Evolutionary conservation across 768 basidiomycete genomes (phyloP).

Genomic region (Holtermannia corniformis): DNA sequence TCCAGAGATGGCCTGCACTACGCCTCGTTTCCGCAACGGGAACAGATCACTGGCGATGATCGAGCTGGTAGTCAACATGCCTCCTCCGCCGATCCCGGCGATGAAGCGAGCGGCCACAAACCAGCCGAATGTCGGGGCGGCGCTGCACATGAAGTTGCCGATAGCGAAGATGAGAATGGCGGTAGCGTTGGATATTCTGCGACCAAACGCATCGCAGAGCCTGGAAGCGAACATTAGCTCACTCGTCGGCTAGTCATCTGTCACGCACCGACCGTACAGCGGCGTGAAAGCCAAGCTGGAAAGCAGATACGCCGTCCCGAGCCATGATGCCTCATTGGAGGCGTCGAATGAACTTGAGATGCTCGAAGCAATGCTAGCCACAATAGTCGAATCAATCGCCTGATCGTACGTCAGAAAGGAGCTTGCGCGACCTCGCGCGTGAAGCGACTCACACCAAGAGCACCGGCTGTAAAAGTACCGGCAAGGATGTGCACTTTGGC

Average conservation of each 20-base stretch:
- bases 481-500: background rate
- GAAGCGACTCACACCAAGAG: background rate
- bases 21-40: background rate
- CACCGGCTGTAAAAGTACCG: background rate
- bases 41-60: constrained; percentile 12
- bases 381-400: background rate
- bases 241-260: background rate
- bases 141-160: constrained; percentile 23
- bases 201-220: constrained; percentile 22
- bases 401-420: too few species aligned
- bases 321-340: constrained; percentile 31
- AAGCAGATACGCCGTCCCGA: constrained; percentile 34
- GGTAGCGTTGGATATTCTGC: constrained; percentile 18
- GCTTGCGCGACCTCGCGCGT: too few species aligned
- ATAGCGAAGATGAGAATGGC: constrained; percentile 21
- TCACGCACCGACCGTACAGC: constrained; percentile 21
- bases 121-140: constrained; percentile 22
- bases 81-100: constrained; percentile 33
- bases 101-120: constrained; percentile 22
- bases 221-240: too few species aligned
- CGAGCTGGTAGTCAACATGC: constrained; percentile 10
- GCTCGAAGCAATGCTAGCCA: background rate
- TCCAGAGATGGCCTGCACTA: background rate
- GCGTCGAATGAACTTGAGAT: constrained; percentile 25
- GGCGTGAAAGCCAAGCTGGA: constrained; percentile 32